Conservation (phyloP, 2,329 filamentous ascomycete genomes). For the Aspergillus tamarii region DNA sequence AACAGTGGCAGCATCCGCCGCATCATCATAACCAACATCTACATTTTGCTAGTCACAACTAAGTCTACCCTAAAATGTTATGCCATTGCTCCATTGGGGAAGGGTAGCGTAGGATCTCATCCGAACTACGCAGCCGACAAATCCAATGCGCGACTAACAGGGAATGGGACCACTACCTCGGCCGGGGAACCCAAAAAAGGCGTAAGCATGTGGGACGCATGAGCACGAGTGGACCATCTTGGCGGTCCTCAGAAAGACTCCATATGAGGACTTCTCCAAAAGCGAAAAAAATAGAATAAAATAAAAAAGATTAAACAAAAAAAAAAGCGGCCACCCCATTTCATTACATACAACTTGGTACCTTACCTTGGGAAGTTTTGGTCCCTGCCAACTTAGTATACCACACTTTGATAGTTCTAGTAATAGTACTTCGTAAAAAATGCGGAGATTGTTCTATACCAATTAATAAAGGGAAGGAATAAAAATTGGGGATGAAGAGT, state of each 20-base stretch:
- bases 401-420: background rate
- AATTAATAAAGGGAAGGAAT: background rate
- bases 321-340: constrained; percentile 4
- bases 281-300: background rate
- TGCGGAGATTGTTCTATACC: constrained; percentile 10
- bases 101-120: constrained; percentile 12
- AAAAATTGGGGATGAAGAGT: background rate
- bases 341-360: constrained; percentile 5
- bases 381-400: background rate
- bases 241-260: constrained; percentile 19
- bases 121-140: constrained; percentile 14
- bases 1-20: constrained; percentile 6
- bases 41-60: constrained; percentile 4
- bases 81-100: constrained; percentile 23
- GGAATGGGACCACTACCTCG: constrained; percentile 19
- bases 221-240: constrained; percentile 28
- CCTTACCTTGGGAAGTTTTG: background rate
- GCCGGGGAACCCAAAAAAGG: constrained; percentile 30
- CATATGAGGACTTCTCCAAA: constrained; percentile 12
- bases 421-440: constrained; percentile 1
- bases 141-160: constrained; percentile 14
- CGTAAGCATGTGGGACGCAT: constrained; percentile 26
- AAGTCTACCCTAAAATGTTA: constrained; percentile 12
- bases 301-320: background rate
- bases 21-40: constrained; percentile 3